A percentile compares a stretch with the other conserved stretches of the same genome.
Conservation (phyloP, 176 grass and related monocot genomes). For the Microstegium vimineum region DNA sequence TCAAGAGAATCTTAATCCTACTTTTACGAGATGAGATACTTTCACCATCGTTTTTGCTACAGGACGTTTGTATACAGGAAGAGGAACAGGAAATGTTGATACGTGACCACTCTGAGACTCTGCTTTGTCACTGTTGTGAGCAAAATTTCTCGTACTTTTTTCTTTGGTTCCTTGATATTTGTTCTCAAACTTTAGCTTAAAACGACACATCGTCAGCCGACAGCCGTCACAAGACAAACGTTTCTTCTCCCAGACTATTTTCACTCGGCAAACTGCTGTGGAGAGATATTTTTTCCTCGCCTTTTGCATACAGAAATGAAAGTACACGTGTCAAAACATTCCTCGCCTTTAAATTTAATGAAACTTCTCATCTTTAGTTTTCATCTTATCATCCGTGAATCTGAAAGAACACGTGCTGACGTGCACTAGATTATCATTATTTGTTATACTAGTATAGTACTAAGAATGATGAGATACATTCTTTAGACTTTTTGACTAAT, state of each 20-base stretch:
- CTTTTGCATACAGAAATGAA: not conserved
- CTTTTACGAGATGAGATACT: not conserved
- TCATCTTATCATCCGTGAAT: not conserved
- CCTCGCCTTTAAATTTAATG: too few species aligned
- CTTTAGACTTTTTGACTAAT: not conserved
- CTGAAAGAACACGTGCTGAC: not conserved
- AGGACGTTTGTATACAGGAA: not conserved
- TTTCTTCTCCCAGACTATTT: not conserved
- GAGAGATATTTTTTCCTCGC: not conserved
- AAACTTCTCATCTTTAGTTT: not conserved
- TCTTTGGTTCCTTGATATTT: not conserved
- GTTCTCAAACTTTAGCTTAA: not conserved
- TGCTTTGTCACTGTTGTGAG: not conserved
- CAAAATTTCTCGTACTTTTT: not conserved
- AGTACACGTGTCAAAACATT: not conserved
- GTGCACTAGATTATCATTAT: not conserved
- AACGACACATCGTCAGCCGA: not conserved
- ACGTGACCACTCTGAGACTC: not conserved
- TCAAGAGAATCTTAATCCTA: too few species aligned
- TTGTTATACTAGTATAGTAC: too few species aligned
- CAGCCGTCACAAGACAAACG: not conserved
- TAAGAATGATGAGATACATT: not conserved
- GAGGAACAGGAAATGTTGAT: not conserved
- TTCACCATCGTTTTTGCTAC: not conserved
- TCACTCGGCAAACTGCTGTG: not conserved